These are phyloP conservation scores for Lipomyces yamadae DNA, from an alignment of 805 yeast genomes.

Conservation along the genomic window DNA sequence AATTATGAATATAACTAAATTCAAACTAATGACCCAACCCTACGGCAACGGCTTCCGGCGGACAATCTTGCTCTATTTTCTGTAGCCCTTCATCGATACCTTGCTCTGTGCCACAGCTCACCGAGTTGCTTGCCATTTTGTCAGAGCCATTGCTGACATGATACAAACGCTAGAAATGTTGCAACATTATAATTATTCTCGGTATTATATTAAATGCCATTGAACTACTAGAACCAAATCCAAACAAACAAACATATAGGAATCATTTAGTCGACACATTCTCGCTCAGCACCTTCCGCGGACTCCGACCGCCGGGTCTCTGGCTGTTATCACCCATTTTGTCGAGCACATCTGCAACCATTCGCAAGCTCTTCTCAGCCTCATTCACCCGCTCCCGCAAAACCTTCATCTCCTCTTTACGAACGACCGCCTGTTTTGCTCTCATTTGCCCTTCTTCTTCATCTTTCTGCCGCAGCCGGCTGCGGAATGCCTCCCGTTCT, in stretches of 20 bases:
- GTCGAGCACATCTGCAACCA: constrained; percentile 5
- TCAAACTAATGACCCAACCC: too few species aligned
- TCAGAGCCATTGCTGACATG: too few species aligned
- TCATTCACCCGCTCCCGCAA: constrained; percentile 41
- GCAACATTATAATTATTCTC: too few species aligned
- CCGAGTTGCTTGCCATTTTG: too few species aligned
- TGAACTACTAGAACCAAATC: not conserved
- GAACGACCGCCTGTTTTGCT: not conserved
- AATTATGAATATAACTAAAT: too few species aligned
- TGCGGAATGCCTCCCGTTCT: constrained; percentile 40
- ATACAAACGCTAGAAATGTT: too few species aligned
- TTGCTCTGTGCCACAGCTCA: too few species aligned
- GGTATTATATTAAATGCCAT: not conserved
- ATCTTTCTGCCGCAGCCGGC: constrained; percentile 39
- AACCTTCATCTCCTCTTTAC: constrained; percentile 37
- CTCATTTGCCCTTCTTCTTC: constrained; percentile 20
- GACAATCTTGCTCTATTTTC: too few species aligned
- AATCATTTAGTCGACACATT: not conserved
- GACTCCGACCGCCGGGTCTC: not conserved
- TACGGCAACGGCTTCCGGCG: too few species aligned
- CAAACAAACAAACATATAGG: not conserved
- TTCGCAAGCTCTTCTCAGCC: constrained; percentile 9
- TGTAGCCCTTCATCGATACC: too few species aligned
- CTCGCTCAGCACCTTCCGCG: constrained; percentile 4
- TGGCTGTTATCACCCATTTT: not conserved